Base-by-base conservation (phyloP, 768 basidiomycete genomes). In the Lepiota brunneoincarnata region DNA sequence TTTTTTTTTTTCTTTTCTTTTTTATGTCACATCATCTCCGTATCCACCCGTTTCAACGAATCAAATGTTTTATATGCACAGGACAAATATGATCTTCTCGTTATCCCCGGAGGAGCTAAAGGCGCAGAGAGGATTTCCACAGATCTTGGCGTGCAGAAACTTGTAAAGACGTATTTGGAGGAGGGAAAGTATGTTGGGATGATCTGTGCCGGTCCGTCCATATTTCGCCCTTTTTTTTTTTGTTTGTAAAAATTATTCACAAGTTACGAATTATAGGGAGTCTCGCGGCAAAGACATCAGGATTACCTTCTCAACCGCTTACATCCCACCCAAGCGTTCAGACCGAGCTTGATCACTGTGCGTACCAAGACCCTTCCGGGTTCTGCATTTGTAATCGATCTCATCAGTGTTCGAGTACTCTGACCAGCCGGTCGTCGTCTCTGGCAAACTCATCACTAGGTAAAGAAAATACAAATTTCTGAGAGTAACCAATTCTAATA, bases 321-420 rank as follows among this genome's bases (percentile, higher is more conserved):
- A 93, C 91, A 26, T 93, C 91, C 14, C 90, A 93, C 61, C 90
- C 91, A 0, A 81, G 81, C 48, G 82, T 93, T 47, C 82, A 81
- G 60, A 61, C 69, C 2, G 67, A 81, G 9, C 74, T 93, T n/a
- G 79, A 80, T 49, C 65, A 74, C 12, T 69, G 89, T 84, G 49
- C 28, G 72, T 63, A n/a, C n/a, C n/a, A n/a, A n/a, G n/a, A n/a
- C n/a, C n/a, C n/a, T n/a, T n/a, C n/a, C n/a, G n/a, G n/a, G n/a
- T n/a, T n/a, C n/a, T n/a, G n/a, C 44, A 14, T 2, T 20, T 35
- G 14, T 26, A 9, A 15, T 26, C 11, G 12, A 46, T 58, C n/a
- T n/a, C n/a, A 91, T 4, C 3, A 28, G 91, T 71, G 9, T 93
- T 87, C 57, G 82, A 86, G 0, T 93, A 93, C 64, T 78, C 74